Base-by-base conservation (phyloP, 2,329 filamentous ascomycete species). In the Helicocarpus griseus region DNA sequence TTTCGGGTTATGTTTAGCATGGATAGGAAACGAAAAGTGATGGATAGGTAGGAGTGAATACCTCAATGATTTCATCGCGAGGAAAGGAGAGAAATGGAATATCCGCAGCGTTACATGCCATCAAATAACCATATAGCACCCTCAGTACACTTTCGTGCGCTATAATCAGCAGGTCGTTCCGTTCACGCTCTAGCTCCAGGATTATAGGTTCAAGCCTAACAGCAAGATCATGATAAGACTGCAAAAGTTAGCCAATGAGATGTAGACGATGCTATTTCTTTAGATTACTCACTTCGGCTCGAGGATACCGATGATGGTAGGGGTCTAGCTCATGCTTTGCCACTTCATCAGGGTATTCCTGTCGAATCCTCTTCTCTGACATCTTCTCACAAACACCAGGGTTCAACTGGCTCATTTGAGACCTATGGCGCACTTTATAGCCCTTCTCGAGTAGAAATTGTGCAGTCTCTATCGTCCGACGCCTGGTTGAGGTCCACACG, bases 161-260 rank as follows among this genome's bases (percentile, higher is more conserved):
- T 59, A 98, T 96, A 64, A 98, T 96, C 49, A 98, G 79, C n/a
- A 98, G 78, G 65, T 98, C 93, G 58, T 94, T 95, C 61, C 96
- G 88, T 72, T 98, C 93, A 40, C 93, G 85, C 73, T 98, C 93
- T 13, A 98, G 80, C 67, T 98, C 93, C 28, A 98, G 80, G 63
- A 98, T 98, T 63, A 98, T 95, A 38, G 93, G 94, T 67, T 98
- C 93, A 44, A 98, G 82, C 21, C 93, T 87, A 54, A 98, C 93
- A n/a, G 93, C 93, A 40, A 98, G 82, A 64, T 98, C 93, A 66
- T 98, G 93, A 69, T 98, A 98, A 7, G 91, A 97, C 87, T 95
- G 60, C 51, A 48, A 53, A 22, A 41, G 40, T 39, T 46, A 60
- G 49, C 46, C 51, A 43, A 21, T 21, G 39, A 28, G 28, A 28